Evolutionary conservation across 2,329 filamentous ascomycete species (phyloP).

Genomic region (Colletotrichum cuscutae): DNA sequence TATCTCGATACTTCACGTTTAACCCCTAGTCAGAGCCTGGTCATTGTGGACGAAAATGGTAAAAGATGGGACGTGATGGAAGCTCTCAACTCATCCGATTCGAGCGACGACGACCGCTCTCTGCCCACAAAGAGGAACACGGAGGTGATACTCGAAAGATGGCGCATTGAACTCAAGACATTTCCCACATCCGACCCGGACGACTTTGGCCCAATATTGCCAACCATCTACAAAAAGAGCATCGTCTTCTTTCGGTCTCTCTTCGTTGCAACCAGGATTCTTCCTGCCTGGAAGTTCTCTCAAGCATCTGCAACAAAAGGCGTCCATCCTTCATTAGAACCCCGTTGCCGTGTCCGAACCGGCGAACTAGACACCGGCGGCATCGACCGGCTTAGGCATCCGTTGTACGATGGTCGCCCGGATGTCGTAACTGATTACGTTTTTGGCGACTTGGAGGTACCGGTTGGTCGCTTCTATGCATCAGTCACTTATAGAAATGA

Average conservation of each 20-base stretch:
- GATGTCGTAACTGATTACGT: slow-evolving; percentile 79
- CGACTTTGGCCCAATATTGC: slow-evolving; percentile 73
- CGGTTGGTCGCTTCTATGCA: slow-evolving; percentile 84
- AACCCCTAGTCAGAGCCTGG: slow-evolving; percentile 85
- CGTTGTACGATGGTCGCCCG: slow-evolving; percentile 71
- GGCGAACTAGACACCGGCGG: slow-evolving; percentile 65
- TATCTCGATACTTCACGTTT: slow-evolving; percentile 85
- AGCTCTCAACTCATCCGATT: slow-evolving; percentile 74
- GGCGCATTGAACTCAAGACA: slow-evolving; percentile 85
- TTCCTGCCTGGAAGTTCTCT: slow-evolving; percentile 87
- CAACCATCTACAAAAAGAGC: slow-evolving; percentile 95
- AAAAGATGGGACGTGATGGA: slow-evolving; percentile 94
- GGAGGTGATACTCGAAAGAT: slow-evolving; percentile 89
- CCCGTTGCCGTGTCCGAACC: slow-evolving; percentile 83
- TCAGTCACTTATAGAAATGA: slow-evolving; percentile 87
- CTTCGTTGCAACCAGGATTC: slow-evolving; percentile 81
- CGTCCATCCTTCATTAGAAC: slow-evolving; percentile 73
- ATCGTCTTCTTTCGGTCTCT: slow-evolving; percentile 94
- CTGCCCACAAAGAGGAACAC: slow-evolving; percentile 60
- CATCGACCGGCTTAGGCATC: slow-evolving; percentile 76
- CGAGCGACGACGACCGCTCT: slow-evolving; percentile 54
- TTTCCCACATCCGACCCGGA: slow-evolving; percentile 57
- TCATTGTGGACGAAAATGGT: slow-evolving; percentile 87
- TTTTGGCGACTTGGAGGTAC: slow-evolving; percentile 87
- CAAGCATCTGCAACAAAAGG: slow-evolving; percentile 79